Base-by-base conservation (phyloP, 768 basidiomycete genomes). In the Scleroderma citrinum region DNA sequence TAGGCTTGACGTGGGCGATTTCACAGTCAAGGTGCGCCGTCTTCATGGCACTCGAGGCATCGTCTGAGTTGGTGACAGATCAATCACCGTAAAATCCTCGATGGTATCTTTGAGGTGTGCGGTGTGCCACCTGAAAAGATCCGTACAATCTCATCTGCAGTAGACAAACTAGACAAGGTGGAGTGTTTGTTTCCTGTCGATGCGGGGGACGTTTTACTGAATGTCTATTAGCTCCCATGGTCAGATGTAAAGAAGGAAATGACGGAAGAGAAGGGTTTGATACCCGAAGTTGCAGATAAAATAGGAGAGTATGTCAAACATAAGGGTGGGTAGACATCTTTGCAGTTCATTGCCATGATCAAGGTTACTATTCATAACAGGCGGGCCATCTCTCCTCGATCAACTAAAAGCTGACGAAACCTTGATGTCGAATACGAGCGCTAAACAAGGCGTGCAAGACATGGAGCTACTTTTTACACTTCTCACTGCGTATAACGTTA, bases 101-200 rank as follows among this genome's bases (percentile, higher is more conserved):
- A 99, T 64, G 96, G 95, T 24, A 87, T 99, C 51, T 98, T 98
- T 60, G 86, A 92, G 61, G 85, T 97, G 2, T 98, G 94, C 57
- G 96, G 96, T 47, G 96, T 99, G 5, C 87, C 93, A 0, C 59
- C 71, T 20, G 91, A 92, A 21, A 96, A 92, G 70, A 93, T 90
- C 43, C 80, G 95, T 5, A 72, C 84, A 13, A 98, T 98, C 55
- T 95, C 92, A 0, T 94, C 91, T 14, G 95, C 96, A 0, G 95
- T 98, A 10, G 96, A 99, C 69, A 99, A 98, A 66, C 80, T 99
- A 11, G 96, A 99, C 76, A 99, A 98, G 81, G 88, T 87, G 47
- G 23, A 69, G 58, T 16, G 16, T 23, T 12, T 19, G 16, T 32
- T 34, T 24, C 30, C 46, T 10, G 14, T 11, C 23, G 12, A 7